Evolutionary conservation across 257 asterid genomes (phyloP).

Genomic region (Apocynum venetum): DNA sequence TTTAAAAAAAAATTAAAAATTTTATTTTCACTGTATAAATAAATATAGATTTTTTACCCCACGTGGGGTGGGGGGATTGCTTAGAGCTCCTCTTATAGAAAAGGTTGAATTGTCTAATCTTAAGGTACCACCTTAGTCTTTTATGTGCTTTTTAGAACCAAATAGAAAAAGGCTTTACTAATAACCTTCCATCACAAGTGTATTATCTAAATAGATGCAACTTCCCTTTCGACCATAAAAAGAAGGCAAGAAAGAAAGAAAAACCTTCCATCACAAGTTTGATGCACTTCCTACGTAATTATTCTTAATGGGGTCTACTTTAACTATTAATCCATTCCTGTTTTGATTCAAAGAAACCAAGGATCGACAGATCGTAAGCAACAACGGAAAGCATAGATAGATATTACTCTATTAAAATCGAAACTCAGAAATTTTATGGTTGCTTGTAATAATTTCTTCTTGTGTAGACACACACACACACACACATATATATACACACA

Average conservation of each 20-base stretch:
- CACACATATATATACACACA: background rate
- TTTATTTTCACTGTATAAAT: too few relatives aligned
- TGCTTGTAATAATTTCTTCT: background rate
- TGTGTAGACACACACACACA: too few relatives aligned
- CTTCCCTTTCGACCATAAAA: background rate
- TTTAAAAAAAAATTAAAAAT: too few relatives aligned
- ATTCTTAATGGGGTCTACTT: background rate
- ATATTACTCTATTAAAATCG: background rate
- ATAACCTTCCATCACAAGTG: background rate
- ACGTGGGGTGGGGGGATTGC: too few relatives aligned
- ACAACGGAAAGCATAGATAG: background rate
- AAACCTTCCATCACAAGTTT: conserved; percentile 4
- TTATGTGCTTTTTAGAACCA: background rate
- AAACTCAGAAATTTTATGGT: background rate
- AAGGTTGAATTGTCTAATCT: background rate
- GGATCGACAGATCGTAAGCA: background rate
- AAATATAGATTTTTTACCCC: too few relatives aligned
- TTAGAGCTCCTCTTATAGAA: too few relatives aligned
- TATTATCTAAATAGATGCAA: background rate
- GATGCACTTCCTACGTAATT: background rate
- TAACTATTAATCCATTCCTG: background rate
- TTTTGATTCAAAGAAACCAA: background rate
- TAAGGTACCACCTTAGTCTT: too few relatives aligned
- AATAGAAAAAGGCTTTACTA: background rate
- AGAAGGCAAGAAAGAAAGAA: too few relatives aligned